phyloP scores from a whole-genome alignment of 495 filamentous ascomycete species.

The Podospora tetraspora region DNA sequence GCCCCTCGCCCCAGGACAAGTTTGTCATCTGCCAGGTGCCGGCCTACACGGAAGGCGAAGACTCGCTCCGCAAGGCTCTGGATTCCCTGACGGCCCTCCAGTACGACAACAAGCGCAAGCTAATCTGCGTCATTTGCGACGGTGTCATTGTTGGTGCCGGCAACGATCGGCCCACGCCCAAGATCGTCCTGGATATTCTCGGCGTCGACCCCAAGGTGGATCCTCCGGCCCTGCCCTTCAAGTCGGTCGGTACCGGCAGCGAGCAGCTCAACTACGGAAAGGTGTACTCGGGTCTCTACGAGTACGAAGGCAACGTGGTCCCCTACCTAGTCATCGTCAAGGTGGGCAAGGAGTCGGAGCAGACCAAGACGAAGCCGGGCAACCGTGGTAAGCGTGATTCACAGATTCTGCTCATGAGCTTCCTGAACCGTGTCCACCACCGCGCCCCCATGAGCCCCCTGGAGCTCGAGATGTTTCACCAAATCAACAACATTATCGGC shows the following conservation, averaged over 20 bases:
- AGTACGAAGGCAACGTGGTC: slow-evolving; percentile 95
- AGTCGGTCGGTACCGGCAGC: slow-evolving; percentile 80
- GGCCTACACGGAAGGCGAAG: slow-evolving; percentile 96
- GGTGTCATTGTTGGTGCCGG: slow-evolving; percentile 95
- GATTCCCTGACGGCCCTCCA: slow-evolving; percentile 91
- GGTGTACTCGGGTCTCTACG: slow-evolving; percentile 96
- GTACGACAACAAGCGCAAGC: slow-evolving; percentile 96
- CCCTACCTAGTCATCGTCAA: slow-evolving; percentile 96
- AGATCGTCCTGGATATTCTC: slow-evolving; percentile 94
- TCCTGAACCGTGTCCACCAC: slow-evolving; percentile 96
- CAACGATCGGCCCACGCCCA: slow-evolving; percentile 94
- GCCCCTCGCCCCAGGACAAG: slow-evolving; percentile 88
- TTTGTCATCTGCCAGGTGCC: slow-evolving; percentile 98
- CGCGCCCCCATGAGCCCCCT: slow-evolving; percentile 89
- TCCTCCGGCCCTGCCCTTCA: slow-evolving; percentile 87
- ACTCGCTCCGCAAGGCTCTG: slow-evolving; percentile 82
- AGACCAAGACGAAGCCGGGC: slow-evolving; percentile 84
- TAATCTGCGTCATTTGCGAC: slow-evolving; percentile 90
- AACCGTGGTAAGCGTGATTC: slow-evolving; percentile 98
- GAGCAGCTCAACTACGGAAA: slow-evolving; percentile 98
- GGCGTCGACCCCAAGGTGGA: slow-evolving; percentile 97
- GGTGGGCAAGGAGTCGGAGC: slow-evolving; percentile 93
- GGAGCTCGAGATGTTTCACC: slow-evolving; percentile 96
- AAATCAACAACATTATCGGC: slow-evolving; percentile 98
- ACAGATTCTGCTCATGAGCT: slow-evolving; percentile 76